Base-by-base conservation (phyloP, 2,329 filamentous ascomycete genomes). In the Coniochaeta hoffmannii region DNA sequence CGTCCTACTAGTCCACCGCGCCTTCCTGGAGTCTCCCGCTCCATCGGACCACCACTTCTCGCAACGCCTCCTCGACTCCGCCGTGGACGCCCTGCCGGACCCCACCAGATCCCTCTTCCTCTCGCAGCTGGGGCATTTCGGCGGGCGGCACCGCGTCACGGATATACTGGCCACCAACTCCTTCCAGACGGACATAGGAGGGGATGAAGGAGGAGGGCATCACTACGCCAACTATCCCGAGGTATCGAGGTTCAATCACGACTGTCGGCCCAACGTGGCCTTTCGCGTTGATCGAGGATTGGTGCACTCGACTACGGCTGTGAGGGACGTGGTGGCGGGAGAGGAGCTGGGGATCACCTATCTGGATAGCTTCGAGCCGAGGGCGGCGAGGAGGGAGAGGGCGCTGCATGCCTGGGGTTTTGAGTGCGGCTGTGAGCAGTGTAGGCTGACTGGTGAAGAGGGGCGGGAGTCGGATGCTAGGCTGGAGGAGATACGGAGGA, bases 281-380 rank as follows among this genome's bases (percentile, higher is more conserved):
- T 46, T 38, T 26, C 49, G 55, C 17, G 58, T 32, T 11, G 30
- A 19, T 54, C 32, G 19, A 24, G 63, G 67, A 53, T 60, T 67
- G 49, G 65, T 64, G 8, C 68, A 71, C 34, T 65, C 61, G 14
- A 64, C 65, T 1, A 60, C 66, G 15, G 69, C 69, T 3, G 65
- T 63, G 17, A 65, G 67, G 28, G 63, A 68, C 56, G 68, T 71
- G 28, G 36, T 34, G 15, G 50, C 62, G 0, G 68, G 68, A 15
- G 68, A 71, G 50, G 69, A 72, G 59, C 59, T 72, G 11, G 65
- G 61, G 50, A 63, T 71, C 30, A 67, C 63, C 24, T 70, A 71
- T 56, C 58, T 69, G 36, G 64, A 69, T 50, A 38, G 63, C 4
- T 60, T 67, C 51, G 56, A 64, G 2, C 44, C 60, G 9, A 63